A percentile compares a stretch with the other conserved stretches of the same genome.
These are phyloP conservation scores for Fusarium sp. DNA, from an alignment of 2,329 filamentous ascomycete genomes.

Conservation along the genomic window DNA sequence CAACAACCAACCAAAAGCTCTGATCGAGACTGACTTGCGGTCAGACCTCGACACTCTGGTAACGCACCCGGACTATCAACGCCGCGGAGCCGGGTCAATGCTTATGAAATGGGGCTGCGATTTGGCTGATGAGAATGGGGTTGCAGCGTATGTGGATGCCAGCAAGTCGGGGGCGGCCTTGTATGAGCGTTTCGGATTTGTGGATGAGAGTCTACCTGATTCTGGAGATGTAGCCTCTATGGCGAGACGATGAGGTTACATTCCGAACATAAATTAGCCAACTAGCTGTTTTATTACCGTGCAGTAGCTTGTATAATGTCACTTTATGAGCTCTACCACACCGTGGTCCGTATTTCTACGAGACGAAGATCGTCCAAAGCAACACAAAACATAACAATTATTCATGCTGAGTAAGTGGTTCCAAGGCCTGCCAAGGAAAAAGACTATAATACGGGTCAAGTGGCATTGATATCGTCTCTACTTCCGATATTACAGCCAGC, in stretches of 20 bases:
- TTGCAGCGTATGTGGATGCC: constrained; percentile 43
- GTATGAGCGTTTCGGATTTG: constrained; percentile 31
- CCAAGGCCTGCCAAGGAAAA: neutral
- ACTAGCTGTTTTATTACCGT: neutral
- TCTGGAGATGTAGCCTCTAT: constrained; percentile 31
- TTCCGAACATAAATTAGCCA: neutral
- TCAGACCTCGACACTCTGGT: constrained; percentile 44
- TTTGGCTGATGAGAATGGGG: constrained; percentile 33
- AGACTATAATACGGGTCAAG: neutral
- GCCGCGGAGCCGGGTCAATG: constrained; percentile 42
- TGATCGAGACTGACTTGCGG: neutral
- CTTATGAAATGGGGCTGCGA: constrained; percentile 43
- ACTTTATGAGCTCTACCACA: neutral
- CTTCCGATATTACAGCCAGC: too few relatives aligned
- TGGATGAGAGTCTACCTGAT: constrained; percentile 25
- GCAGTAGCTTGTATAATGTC: neutral
- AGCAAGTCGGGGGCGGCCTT: constrained; percentile 27
- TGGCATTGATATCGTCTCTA: neutral
- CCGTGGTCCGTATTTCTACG: neutral
- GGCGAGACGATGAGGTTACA: constrained; percentile 4
- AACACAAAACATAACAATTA: neutral
- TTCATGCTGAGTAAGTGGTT: neutral
- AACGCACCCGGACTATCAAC: constrained; percentile 44
- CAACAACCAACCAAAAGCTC: neutral
- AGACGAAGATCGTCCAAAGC: neutral